A percentile compares a stretch with the other conserved stretches of the same genome.
Conservation (phyloP, 2,329 filamentous ascomycete genomes). For the Sclerotinia glacialis region DNA sequence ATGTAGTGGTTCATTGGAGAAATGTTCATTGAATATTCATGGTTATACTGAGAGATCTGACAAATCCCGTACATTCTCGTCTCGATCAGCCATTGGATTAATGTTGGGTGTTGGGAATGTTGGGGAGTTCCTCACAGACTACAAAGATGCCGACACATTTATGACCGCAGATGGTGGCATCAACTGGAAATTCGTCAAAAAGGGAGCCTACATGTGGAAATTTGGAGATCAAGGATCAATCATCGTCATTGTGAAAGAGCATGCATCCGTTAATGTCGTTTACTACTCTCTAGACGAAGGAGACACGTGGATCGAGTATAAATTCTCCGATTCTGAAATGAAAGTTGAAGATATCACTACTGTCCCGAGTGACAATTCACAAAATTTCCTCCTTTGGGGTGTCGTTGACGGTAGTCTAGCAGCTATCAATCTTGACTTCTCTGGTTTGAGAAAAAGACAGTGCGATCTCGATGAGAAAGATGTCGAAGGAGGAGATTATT, state of each 20-base stretch:
- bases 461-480: conserved; percentile 67
- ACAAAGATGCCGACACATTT: conserved; percentile 74
- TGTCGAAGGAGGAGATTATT: conserved; percentile 68
- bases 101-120: conserved; percentile 94
- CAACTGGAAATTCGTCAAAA: conserved; percentile 79
- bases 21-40: conserved; percentile 88
- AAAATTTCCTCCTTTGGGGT: conserved; percentile 91
- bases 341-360: conserved; percentile 80
- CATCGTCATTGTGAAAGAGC: conserved; percentile 78
- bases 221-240: conserved; percentile 94
- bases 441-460: conserved; percentile 67
- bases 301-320: conserved; percentile 69
- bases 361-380: conserved; percentile 81
- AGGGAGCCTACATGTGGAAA: conserved; percentile 88
- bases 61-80: conserved; percentile 81
- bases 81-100: conserved; percentile 80
- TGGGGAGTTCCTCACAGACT: conserved; percentile 50
- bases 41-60: conserved; percentile 90
- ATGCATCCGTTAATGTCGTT: conserved; percentile 63
- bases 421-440: conserved; percentile 86
- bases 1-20: conserved; percentile 62
- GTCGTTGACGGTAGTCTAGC: conserved; percentile 55
- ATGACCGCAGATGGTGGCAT: conserved; percentile 90
- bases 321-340: conserved; percentile 70
- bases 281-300: conserved; percentile 82